Evolutionary conservation across 768 basidiomycete species (phyloP).

Genomic region (Trametopsis cervina): DNA sequence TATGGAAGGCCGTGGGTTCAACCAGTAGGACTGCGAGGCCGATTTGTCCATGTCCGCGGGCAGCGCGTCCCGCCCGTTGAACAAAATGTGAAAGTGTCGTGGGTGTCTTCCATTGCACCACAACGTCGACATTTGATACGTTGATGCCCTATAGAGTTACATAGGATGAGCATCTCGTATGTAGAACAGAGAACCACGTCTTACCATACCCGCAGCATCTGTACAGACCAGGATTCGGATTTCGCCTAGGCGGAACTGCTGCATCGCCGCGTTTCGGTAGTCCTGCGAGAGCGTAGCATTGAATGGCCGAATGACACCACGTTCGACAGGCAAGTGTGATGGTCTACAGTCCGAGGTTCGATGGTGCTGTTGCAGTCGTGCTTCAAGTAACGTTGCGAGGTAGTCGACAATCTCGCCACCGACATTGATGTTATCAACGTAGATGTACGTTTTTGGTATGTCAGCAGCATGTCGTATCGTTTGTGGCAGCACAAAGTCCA

Average conservation of each 20-base stretch:
- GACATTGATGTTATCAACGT: slow-evolving; percentile 16
- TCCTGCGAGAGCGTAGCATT: slow-evolving; percentile 15
- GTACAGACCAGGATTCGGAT: slow-evolving; percentile 20
- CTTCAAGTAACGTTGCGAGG: slow-evolving; percentile 4
- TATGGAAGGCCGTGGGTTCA: slow-evolving; percentile 7
- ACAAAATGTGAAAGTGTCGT: slow-evolving; percentile 14
- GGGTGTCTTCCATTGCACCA: slow-evolving; percentile 19
- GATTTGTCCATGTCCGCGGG: slow-evolving; percentile 1
- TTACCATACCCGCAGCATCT: slow-evolving; percentile 18
- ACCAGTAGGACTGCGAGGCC: slow-evolving; percentile 17
- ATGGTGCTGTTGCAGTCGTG: neutral
- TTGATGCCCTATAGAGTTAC: slow-evolving; percentile 17
- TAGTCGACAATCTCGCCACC: slow-evolving; percentile 16
- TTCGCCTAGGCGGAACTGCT: slow-evolving; percentile 10
- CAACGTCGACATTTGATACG: slow-evolving; percentile 16
- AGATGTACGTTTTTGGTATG: slow-evolving; percentile 24
- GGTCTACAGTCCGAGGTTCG: neutral
- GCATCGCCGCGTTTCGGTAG: slow-evolving; percentile 15
- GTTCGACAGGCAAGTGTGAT: neutral
- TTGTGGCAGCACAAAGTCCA: slow-evolving; percentile 20
- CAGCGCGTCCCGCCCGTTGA: slow-evolving; percentile 16
- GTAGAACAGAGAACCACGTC: neutral
- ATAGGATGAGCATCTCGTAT: too few species aligned
- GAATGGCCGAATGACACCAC: slow-evolving; percentile 13
- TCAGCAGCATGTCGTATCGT: neutral